Percentiles rank a stretch among this genome's conserved stretches.
Conservation (phyloP, 2,329 filamentous ascomycete species). For the Cladophialophora bantiana region DNA sequence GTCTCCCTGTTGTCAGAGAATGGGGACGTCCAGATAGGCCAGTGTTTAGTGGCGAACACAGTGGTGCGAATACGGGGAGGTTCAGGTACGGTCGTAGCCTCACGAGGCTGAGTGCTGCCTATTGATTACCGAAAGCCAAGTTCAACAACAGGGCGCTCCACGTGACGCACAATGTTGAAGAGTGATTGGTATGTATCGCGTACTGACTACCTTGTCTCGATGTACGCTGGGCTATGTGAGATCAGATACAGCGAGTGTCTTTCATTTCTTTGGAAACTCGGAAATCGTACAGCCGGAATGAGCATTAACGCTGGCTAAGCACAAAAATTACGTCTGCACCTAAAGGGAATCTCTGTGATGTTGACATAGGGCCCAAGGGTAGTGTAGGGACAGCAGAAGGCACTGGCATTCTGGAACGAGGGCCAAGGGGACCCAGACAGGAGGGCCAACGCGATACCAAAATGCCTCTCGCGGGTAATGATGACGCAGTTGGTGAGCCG, state of each 20-base stretch:
- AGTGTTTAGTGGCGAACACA: conserved; percentile 11
- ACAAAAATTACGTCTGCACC: no score
- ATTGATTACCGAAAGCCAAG: background rate
- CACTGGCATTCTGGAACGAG: background rate
- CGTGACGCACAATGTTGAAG: background rate
- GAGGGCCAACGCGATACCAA: background rate
- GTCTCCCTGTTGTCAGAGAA: background rate
- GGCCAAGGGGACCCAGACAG: background rate
- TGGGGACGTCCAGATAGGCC: conserved; percentile 3
- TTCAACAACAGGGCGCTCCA: background rate
- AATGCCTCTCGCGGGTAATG: background rate
- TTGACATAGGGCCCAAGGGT: no score
- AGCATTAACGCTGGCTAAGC: background rate
- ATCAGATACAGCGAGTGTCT: no score
- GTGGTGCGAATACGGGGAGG: background rate
- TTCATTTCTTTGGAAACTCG: background rate
- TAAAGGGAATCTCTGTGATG: no score
- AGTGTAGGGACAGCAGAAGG: background rate
- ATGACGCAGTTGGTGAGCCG: background rate
- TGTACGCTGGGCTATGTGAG: no score
- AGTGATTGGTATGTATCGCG: no score
- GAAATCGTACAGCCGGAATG: background rate
- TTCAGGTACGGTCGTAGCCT: background rate
- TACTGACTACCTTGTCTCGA: no score
- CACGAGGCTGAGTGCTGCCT: conserved; percentile 19